Base-by-base conservation (phyloP, 2,329 filamentous ascomycete species). In the Monilinia fructigena region DNA sequence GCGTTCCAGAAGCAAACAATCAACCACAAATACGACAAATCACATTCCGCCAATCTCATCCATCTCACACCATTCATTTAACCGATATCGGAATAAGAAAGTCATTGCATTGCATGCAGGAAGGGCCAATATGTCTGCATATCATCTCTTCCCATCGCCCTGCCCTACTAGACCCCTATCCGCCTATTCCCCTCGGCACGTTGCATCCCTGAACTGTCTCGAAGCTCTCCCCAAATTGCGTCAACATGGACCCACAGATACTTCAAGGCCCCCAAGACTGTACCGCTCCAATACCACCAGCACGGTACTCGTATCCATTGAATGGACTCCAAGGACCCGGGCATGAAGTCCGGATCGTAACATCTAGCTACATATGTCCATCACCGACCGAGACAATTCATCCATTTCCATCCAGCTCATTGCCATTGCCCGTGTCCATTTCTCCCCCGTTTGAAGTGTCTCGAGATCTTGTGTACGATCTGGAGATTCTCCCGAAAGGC, bases 21-120 rank as follows among this genome's bases (percentile, higher is more conserved):
- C 40, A 42, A 26, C 8, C 5, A 5, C 14, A 47, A 47, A 65
- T 18, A 35, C 45, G 55, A 66, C 63, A 61, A 52, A 61, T 61
- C 63, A 66, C 23, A 54, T 61, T 45, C 54, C 63, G 63, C 35
- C 38, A 61, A 61, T 66, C 63, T 66, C 63, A 47, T 40, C 16
- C 23, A 52, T 11, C 23, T 6, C 48, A 28, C 48, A 4, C 23
- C 48, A 5, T 11, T 18, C 10, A 11, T 35, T 35, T 5, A 59
- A 59, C 26, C 56, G 56, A 48, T 59, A 23, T 48, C 42, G 56
- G 42, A 31, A 35, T 3, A 54, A 14, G 42, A 55, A 59, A n/a
- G 11, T 35, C 55, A 48, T 47, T 16, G 35, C 38, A 47, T 59
- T 26, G 56, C 42, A 31, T 59, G 56, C 42, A 23, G 47, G 42